A percentile compares a stretch with the other conserved stretches of the same genome.
Conservation (phyloP, 1,139 yeast genomes). For the Magnusiomyces sp. region DNA sequence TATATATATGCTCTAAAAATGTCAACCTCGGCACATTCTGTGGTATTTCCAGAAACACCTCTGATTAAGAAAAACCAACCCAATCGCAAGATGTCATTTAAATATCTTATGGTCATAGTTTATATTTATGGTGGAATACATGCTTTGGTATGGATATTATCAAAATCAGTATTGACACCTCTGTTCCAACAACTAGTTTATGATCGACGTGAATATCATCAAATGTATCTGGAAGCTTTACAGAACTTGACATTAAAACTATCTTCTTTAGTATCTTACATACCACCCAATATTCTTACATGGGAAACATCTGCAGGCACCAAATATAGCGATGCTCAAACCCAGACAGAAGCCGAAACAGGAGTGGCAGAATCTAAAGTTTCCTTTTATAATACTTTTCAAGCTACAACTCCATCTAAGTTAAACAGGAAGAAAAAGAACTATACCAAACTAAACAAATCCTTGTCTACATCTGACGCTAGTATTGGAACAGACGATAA, state of each 20-base stretch:
- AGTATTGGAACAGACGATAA: neutral
- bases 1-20: too few relatives aligned
- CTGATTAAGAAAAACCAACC: constrained; percentile 11
- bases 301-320: constrained; percentile 17
- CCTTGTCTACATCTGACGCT: constrained; percentile 5
- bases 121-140: constrained; percentile 32
- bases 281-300: constrained; percentile 18
- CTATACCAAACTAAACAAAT: constrained; percentile 2
- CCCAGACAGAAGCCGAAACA: constrained; percentile 23
- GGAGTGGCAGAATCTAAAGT: neutral
- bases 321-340: constrained; percentile 26
- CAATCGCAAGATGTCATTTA: constrained; percentile 19
- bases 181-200: constrained; percentile 29
- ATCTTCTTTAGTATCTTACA: constrained; percentile 16
- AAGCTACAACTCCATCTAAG: constrained; percentile 6
- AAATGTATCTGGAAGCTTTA: constrained; percentile 19
- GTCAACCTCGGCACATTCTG: neutral
- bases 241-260: constrained; percentile 19
- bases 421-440: constrained; percentile 8
- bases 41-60: constrained; percentile 22
- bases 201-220: constrained; percentile 29
- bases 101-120: constrained; percentile 25
- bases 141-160: constrained; percentile 26
- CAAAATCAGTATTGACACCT: constrained; percentile 30
- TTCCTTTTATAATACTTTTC: constrained; percentile 2